Conservation (phyloP, 1,139 yeast genomes). For the Suhomyces maxii region DNA sequence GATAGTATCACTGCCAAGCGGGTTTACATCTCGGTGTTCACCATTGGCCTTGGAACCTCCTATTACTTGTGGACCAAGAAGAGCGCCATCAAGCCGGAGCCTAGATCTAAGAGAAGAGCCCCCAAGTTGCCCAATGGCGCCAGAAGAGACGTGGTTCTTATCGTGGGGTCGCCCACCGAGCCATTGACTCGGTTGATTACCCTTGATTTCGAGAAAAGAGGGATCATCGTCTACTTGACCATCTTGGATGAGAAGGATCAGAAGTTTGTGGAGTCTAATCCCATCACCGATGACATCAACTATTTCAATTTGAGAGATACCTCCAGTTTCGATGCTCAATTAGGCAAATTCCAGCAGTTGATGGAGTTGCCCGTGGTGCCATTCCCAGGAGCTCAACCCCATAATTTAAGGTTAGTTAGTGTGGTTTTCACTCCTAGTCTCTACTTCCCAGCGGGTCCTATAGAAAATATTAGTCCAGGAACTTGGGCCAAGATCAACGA, state of each 20-base stretch:
- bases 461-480: conserved; percentile 54
- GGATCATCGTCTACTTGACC: conserved; percentile 77
- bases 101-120: conserved; percentile 52
- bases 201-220: conserved; percentile 72
- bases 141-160: conserved; percentile 67
- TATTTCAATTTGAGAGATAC: conserved; percentile 37
- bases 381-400: conserved; percentile 55
- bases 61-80: conserved; percentile 11
- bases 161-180: conserved; percentile 77
- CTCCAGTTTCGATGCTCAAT: conserved; percentile 34
- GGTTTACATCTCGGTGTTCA: conserved; percentile 20
- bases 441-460: conserved; percentile 68
- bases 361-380: conserved; percentile 42
- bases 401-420: conserved; percentile 53
- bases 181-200: conserved; percentile 72
- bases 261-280: conserved; percentile 56
- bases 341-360: conserved; percentile 45
- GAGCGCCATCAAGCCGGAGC: not conserved
- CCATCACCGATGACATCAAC: conserved; percentile 53
- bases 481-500: conserved; percentile 56
- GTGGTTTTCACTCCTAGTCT: conserved; percentile 64
- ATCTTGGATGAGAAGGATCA: conserved; percentile 65
- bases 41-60: conserved; percentile 33
- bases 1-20: conserved; percentile 16
- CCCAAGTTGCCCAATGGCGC: conserved; percentile 67